phyloP scores from a whole-genome alignment of 441 rosid species.

The Geranium incanum region DNA sequence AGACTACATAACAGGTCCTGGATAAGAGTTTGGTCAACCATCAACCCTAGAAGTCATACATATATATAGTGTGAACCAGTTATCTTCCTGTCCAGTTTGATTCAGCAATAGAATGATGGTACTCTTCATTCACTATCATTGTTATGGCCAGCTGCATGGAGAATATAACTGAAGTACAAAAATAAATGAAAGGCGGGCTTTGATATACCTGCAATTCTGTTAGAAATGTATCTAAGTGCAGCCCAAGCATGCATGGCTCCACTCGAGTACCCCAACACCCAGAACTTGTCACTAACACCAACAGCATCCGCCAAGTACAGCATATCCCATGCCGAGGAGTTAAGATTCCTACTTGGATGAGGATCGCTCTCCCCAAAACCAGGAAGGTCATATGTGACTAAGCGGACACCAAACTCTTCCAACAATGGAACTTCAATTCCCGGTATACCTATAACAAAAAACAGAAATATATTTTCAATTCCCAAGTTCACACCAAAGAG shows the following conservation, averaged over 20 bases:
- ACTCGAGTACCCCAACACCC: slow-evolving; percentile 63
- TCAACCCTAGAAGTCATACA: background rate
- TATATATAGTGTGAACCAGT: background rate
- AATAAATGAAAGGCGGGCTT: background rate
- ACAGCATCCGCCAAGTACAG: slow-evolving; percentile 45
- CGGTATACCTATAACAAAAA: slow-evolving; percentile 49
- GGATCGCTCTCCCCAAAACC: slow-evolving; percentile 77
- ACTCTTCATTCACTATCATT: background rate
- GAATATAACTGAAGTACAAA: background rate
- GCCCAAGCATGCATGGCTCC: slow-evolving; percentile 66
- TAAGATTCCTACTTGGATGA: slow-evolving; percentile 53
- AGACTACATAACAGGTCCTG: background rate
- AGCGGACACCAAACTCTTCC: slow-evolving; percentile 60
- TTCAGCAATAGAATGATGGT: background rate
- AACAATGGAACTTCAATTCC: slow-evolving; percentile 64
- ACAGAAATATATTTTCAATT: slow-evolving; percentile 15
- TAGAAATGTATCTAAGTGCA: slow-evolving; percentile 49
- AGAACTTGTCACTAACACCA: slow-evolving; percentile 43
- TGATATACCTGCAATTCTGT: slow-evolving; percentile 47
- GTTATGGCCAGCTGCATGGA: background rate
- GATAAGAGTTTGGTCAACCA: background rate
- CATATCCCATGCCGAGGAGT: slow-evolving; percentile 58
- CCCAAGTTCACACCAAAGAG: slow-evolving; percentile 3
- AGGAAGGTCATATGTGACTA: slow-evolving; percentile 67
- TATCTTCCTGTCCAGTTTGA: background rate